Evolutionary conservation across 805 yeast species (phyloP).

Genomic region (Pichia rugopelliculosa): DNA sequence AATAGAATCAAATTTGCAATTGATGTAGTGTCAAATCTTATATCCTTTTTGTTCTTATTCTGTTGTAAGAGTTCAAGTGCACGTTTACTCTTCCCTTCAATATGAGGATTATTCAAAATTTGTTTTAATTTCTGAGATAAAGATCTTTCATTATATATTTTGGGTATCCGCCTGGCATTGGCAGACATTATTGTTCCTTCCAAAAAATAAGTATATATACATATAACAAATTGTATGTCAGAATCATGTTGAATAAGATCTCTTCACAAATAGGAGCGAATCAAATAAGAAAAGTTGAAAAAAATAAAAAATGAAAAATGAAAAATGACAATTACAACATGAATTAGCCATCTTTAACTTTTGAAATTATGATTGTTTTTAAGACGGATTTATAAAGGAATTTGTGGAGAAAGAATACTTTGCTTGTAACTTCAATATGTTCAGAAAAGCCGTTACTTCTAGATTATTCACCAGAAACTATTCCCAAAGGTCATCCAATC

Average conservation of each 20-base stretch:
- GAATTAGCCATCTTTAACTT: neutral
- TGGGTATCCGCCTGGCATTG: neutral
- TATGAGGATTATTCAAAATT: neutral
- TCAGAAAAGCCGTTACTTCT: neutral
- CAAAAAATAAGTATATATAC: too few relatives aligned
- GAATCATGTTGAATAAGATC: too few relatives aligned
- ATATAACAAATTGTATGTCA: too few relatives aligned
- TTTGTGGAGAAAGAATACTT: neutral
- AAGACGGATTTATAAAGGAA: neutral
- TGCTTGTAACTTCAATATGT: neutral
- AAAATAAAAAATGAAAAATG: too few relatives aligned
- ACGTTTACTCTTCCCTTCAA: neutral
- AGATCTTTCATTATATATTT: neutral
- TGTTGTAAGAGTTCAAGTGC: neutral
- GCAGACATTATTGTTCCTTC: neutral
- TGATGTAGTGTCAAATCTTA: constrained; percentile 2
- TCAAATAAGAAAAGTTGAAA: too few relatives aligned
- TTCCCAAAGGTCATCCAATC: constrained; percentile 2
- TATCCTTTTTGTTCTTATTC: neutral
- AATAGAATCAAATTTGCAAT: constrained; percentile 13
- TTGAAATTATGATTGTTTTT: neutral
- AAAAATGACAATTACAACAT: neutral
- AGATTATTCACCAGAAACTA: constrained; percentile 3
- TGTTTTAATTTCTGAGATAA: neutral
- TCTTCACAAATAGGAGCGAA: too few relatives aligned